These are phyloP conservation scores for Aureobasidium vineae DNA, from an alignment of 2,329 filamentous ascomycete genomes.

Conservation along the genomic window DNA sequence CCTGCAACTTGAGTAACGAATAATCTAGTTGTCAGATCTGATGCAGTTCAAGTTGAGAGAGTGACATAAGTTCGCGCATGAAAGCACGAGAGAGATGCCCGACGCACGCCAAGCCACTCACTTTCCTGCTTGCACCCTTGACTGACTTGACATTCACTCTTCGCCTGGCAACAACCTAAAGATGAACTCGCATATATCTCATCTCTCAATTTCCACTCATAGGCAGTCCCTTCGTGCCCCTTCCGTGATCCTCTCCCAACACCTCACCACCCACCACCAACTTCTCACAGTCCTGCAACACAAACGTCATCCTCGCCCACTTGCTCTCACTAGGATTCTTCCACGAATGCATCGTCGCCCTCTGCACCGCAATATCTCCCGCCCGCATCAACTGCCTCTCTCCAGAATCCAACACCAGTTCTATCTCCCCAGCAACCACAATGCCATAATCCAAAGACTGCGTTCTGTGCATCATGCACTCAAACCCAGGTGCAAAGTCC, in stretches of 20 bases:
- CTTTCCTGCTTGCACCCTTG: background rate
- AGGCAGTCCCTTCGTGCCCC: constrained; percentile 33
- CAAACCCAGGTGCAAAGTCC: constrained; percentile 39
- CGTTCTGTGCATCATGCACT: constrained; percentile 38
- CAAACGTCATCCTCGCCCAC: constrained; percentile 38
- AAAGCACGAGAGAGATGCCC: background rate
- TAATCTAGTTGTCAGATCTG: background rate
- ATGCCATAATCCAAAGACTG: constrained; percentile 42
- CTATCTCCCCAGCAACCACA: constrained; percentile 39
- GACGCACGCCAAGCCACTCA: constrained; percentile 2
- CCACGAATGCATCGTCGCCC: constrained; percentile 42
- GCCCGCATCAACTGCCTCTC: constrained; percentile 38
- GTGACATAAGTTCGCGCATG: background rate
- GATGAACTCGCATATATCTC: too few relatives aligned
- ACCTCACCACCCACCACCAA: constrained; percentile 33
- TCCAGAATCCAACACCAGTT: constrained; percentile 38
- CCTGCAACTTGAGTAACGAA: background rate
- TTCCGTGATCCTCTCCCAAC: constrained; percentile 35
- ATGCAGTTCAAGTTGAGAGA: background rate
- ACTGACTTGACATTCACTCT: background rate
- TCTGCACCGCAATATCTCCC: constrained; percentile 42
- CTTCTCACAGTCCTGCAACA: constrained; percentile 36
- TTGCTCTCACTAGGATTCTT: constrained; percentile 35
- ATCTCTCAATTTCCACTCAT: constrained; percentile 30
- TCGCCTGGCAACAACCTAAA: too few relatives aligned